Conservation (phyloP, 2,329 filamentous ascomycete genomes). For the Myrmaecium sp. region DNA sequence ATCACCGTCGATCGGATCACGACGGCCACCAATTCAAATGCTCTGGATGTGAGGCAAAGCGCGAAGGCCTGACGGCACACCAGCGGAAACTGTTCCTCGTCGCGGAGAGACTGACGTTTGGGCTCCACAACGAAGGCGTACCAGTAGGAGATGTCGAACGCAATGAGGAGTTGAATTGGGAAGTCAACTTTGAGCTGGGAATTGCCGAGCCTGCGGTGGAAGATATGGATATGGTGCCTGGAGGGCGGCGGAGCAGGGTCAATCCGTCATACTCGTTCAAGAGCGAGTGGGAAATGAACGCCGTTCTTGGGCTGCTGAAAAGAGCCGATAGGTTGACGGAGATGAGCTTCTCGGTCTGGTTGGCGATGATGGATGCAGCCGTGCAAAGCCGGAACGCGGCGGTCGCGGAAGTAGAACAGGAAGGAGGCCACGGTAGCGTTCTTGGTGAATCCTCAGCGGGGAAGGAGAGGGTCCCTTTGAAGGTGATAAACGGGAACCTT, state of each 20-base stretch:
- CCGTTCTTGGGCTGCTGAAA: constrained; percentile 10
- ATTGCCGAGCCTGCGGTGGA: constrained; percentile 11
- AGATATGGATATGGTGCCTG: constrained; percentile 8
- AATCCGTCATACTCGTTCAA: constrained; percentile 12
- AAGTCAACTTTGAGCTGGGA: constrained; percentile 13
- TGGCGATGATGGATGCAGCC: constrained; percentile 7
- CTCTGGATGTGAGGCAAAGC: constrained; percentile 6
- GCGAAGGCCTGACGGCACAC: constrained; percentile 8
- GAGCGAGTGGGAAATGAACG: constrained; percentile 12
- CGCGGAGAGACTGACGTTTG: constrained; percentile 12
- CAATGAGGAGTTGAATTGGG: constrained; percentile 13
- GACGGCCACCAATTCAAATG: constrained; percentile 8
- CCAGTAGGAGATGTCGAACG: constrained; percentile 8
- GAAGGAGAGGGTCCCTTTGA: too few relatives aligned
- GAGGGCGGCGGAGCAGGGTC: constrained; percentile 9
- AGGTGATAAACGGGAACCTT: too few relatives aligned
- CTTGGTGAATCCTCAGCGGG: too few relatives aligned
- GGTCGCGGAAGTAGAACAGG: too few relatives aligned
- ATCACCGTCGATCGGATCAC: too few relatives aligned
- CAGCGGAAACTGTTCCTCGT: constrained; percentile 14
- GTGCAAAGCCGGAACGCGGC: too few relatives aligned
- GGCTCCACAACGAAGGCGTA: constrained; percentile 3
- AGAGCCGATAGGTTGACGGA: constrained; percentile 9
- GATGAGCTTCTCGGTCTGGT: constrained; percentile 10
- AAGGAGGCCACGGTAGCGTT: too few relatives aligned